A percentile compares a stretch with the other conserved stretches of the same genome.
phyloP scores from a whole-genome alignment of 179 eudicot species.

The Beta lomatogona region DNA sequence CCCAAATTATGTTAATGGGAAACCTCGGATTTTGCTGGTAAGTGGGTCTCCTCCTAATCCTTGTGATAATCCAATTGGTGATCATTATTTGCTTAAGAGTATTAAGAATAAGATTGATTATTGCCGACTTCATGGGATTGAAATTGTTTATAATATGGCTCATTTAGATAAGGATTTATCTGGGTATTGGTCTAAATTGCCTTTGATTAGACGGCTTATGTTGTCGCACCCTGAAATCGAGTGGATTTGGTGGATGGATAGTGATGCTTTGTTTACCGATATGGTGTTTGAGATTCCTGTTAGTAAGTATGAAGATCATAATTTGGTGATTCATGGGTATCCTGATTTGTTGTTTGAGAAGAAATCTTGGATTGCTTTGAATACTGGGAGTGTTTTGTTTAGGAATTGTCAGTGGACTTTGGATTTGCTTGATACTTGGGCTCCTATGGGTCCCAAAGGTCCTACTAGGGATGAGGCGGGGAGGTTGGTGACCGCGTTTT shows the following conservation, averaged over 20 bases:
- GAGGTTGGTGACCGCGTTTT: conserved; percentile 41
- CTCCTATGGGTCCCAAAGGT: conserved; percentile 67
- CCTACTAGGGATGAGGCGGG: conserved; percentile 60
- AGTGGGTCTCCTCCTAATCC: conserved; percentile 71
- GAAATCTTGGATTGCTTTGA: conserved; percentile 65
- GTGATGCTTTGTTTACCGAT: conserved; percentile 73
- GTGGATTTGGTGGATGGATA: conserved; percentile 77
- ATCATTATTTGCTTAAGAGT: conserved; percentile 60
- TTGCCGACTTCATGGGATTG: conserved; percentile 62
- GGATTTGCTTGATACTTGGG: conserved; percentile 61
- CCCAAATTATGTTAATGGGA: conserved; percentile 33
- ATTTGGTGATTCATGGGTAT: conserved; percentile 67
- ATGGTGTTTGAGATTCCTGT: conserved; percentile 64
- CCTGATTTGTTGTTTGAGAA: conserved; percentile 56
- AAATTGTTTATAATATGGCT: conserved; percentile 63
- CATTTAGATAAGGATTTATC: conserved; percentile 59
- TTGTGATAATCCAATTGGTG: conserved; percentile 70
- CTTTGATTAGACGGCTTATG: conserved; percentile 52
- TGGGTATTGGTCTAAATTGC: conserved; percentile 69
- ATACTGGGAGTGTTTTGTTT: conserved; percentile 66
- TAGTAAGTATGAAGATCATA: conserved; percentile 43
- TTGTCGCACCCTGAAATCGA: conserved; percentile 68
- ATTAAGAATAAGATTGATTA: conserved; percentile 70
- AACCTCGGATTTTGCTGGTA: conserved; percentile 53
- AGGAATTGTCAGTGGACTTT: conserved; percentile 66